Percentiles rank a stretch among this genome's conserved stretches.
Evolutionary conservation across 2,329 filamentous ascomycete species (phyloP).

Genomic region (Fusarium sp.): DNA sequence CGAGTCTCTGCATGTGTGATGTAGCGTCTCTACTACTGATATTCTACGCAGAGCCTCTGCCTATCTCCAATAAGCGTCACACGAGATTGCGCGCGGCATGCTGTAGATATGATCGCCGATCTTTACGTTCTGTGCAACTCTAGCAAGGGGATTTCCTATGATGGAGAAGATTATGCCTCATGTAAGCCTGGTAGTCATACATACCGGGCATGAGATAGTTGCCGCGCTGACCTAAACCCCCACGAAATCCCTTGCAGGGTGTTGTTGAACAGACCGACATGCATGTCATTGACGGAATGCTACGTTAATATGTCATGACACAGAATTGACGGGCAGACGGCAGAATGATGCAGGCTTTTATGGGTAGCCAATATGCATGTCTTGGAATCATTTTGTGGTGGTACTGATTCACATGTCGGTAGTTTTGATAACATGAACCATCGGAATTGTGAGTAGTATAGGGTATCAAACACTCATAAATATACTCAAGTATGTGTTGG

Average conservation of each 20-base stretch:
- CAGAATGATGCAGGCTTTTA: conserved; percentile 80
- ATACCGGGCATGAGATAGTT: background rate
- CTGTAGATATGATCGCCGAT: conserved; percentile 72
- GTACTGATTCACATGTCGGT: conserved; percentile 62
- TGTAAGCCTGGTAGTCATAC: background rate
- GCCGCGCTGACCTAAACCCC: conserved; percentile 54
- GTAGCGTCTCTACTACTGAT: conserved; percentile 70
- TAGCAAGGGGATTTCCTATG: conserved; percentile 46
- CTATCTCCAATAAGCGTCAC: conserved; percentile 71
- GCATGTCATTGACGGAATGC: conserved; percentile 77
- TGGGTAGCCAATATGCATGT: conserved; percentile 57
- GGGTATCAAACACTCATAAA: background rate
- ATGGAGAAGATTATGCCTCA: background rate
- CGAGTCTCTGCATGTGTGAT: conserved; percentile 60
- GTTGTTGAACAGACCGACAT: conserved; percentile 79
- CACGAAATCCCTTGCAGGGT: conserved; percentile 79
- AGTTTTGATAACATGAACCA: conserved; percentile 69
- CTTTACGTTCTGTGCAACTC: conserved; percentile 73
- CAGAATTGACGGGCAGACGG: conserved; percentile 85
- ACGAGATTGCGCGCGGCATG: conserved; percentile 75
- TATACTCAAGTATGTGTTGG: background rate
- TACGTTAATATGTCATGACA: conserved; percentile 92
- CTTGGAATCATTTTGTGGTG: conserved; percentile 57
- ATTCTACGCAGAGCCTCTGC: conserved; percentile 65
- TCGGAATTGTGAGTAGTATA: conserved; percentile 29